A percentile compares a stretch with the other conserved stretches of the same genome.
These are phyloP conservation scores for Anisogramma anomala DNA, from an alignment of 2,329 filamentous ascomycete genomes.

Conservation along the genomic window DNA sequence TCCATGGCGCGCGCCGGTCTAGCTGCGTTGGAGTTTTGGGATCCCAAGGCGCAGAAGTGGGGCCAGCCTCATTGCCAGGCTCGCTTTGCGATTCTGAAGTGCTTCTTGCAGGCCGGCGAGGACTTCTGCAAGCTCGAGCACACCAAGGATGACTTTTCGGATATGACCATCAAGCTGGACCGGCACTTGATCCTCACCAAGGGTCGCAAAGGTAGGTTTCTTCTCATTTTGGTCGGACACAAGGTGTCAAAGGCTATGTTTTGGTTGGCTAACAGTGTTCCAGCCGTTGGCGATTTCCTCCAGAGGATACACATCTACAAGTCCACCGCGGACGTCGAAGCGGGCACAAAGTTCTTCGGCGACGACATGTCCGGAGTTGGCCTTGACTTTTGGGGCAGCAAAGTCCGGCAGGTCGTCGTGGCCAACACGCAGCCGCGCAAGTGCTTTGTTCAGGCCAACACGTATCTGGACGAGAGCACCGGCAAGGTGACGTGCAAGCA, in stretches of 20 bases:
- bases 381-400: slow-evolving; percentile 69
- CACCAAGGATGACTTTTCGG: slow-evolving; percentile 60
- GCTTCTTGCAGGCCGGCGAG: slow-evolving; percentile 74
- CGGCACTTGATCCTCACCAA: slow-evolving; percentile 75
- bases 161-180: slow-evolving; percentile 73
- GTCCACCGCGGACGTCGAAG: slow-evolving; percentile 70
- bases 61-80: slow-evolving; percentile 88
- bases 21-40: slow-evolving; percentile 84
- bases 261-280: neutral
- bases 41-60: slow-evolving; percentile 83
- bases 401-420: slow-evolving; percentile 64
- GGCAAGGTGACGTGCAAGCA: slow-evolving; percentile 70
- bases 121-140: slow-evolving; percentile 78
- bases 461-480: slow-evolving; percentile 53
- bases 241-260: too few species aligned
- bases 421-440: slow-evolving; percentile 72
- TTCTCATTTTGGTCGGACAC: neutral
- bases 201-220: slow-evolving; percentile 51
- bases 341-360: slow-evolving; percentile 69
- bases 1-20: slow-evolving; percentile 92
- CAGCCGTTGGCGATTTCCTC: slow-evolving; percentile 72
- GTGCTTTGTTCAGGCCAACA: slow-evolving; percentile 92
- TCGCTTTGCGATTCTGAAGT: slow-evolving; percentile 76
- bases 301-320: slow-evolving; percentile 92
- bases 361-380: slow-evolving; percentile 68